phyloP scores from a whole-genome alignment of 192 early-diverging fungal species.

The Podila horticola region DNA sequence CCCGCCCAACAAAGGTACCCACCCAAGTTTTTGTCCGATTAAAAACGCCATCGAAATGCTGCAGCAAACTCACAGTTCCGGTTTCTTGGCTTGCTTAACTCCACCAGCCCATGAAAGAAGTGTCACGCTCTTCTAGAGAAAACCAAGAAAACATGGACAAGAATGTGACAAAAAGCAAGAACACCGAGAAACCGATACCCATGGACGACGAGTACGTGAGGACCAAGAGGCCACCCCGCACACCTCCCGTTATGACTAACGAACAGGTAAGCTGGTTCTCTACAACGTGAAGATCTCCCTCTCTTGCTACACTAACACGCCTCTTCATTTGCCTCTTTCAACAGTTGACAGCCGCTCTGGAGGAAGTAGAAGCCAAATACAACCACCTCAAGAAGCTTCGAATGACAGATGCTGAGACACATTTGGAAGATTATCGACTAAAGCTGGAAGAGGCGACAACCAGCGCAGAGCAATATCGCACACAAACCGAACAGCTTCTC shows the following conservation, averaged over 20 bases:
- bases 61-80: no score
- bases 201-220: slow-evolving; percentile 3
- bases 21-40: no score
- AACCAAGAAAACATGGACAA: slow-evolving; percentile 7
- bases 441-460: slow-evolving; percentile 38
- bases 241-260: background rate
- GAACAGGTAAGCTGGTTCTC: background rate
- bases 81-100: no score
- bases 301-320: no score
- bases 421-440: slow-evolving; percentile 23
- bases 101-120: slow-evolving; percentile 3
- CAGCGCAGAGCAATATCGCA: slow-evolving; percentile 39
- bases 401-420: slow-evolving; percentile 32
- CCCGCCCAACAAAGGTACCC: background rate
- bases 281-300: no score
- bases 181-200: background rate
- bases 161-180: background rate
- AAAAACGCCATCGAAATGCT: no score
- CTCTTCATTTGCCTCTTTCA: background rate
- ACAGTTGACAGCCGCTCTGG: slow-evolving; percentile 18
- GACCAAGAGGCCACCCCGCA: background rate
- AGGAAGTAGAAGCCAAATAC: slow-evolving; percentile 34
- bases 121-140: background rate
- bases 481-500: slow-evolving; percentile 38
- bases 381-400: slow-evolving; percentile 37